Conservation (phyloP, 192 early-diverging fungal species). For the Coemansia guatemalensis region DNA sequence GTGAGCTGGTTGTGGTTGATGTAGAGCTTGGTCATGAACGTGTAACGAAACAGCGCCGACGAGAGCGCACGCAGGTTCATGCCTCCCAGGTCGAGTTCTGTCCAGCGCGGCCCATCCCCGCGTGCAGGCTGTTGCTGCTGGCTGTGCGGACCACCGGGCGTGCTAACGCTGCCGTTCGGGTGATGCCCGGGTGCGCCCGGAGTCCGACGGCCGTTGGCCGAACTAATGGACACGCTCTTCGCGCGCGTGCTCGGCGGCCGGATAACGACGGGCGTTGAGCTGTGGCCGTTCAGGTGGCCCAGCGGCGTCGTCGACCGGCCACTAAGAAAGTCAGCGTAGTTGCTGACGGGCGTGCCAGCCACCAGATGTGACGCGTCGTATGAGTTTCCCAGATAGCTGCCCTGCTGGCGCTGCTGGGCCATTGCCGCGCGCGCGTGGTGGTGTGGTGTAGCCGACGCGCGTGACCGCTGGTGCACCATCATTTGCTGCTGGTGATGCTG, state of each 20-base stretch:
- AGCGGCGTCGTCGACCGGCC: slow-evolving; percentile 50
- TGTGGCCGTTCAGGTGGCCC: slow-evolving; percentile 40
- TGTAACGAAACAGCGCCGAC: slow-evolving; percentile 73
- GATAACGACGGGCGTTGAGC: slow-evolving; percentile 45
- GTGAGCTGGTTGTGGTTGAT: slow-evolving; percentile 95
- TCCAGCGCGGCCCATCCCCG: slow-evolving; percentile 63
- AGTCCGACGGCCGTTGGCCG: slow-evolving; percentile 44
- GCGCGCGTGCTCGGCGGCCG: slow-evolving; percentile 49
- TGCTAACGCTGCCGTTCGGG: slow-evolving; percentile 16
- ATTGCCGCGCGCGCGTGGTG: slow-evolving; percentile 89
- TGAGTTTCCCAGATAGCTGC: slow-evolving; percentile 32
- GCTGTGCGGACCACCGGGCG: slow-evolving; percentile 11
- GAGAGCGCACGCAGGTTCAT: slow-evolving; percentile 87
- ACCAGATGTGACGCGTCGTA: slow-evolving; percentile 33
- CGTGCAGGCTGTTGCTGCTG: slow-evolving; percentile 27
- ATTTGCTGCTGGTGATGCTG: slow-evolving; percentile 76
- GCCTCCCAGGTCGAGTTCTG: slow-evolving; percentile 89
- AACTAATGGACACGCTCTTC: slow-evolving; percentile 46
- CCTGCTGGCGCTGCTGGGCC: slow-evolving; percentile 67
- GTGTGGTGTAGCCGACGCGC: slow-evolving; percentile 78
- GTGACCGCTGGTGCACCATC: slow-evolving; percentile 67
- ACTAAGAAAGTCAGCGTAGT: slow-evolving; percentile 50
- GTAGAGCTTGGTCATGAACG: slow-evolving; percentile 88
- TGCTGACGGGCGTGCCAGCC: slow-evolving; percentile 49
- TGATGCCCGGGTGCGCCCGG: slow-evolving; percentile 22